Evolutionary conservation across 495 filamentous ascomycete species (phyloP).

Genomic region (Aspergillus campestris): DNA sequence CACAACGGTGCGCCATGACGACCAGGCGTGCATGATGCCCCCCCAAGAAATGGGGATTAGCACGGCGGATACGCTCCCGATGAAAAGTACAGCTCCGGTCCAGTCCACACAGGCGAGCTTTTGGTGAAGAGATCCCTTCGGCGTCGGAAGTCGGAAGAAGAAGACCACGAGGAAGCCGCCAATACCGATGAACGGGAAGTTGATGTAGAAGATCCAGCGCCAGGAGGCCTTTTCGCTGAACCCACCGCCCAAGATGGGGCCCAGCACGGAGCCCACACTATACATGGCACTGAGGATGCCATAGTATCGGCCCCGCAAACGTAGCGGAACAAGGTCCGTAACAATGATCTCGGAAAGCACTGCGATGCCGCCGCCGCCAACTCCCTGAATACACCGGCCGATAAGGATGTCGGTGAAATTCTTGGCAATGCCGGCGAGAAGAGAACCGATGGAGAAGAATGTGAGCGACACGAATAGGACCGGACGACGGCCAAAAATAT

Average conservation of each 20-base stretch:
- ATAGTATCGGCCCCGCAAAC: conserved; percentile 27
- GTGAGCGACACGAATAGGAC: conserved; percentile 30
- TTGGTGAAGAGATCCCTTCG: conserved; percentile 9
- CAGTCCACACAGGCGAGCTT: conserved; percentile 45
- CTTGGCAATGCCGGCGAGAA: conserved; percentile 27
- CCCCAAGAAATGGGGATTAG: conserved; percentile 50
- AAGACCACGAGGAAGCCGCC: conserved; percentile 41
- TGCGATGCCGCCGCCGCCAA: conserved; percentile 26
- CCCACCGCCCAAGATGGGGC: conserved; percentile 28
- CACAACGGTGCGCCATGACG: conserved; percentile 38
- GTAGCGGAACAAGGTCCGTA: conserved; percentile 30
- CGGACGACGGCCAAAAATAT: conserved; percentile 45
- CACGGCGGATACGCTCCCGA: conserved; percentile 33
- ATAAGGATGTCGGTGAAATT: conserved; percentile 25
- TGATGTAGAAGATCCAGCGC: conserved; percentile 64
- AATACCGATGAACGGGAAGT: conserved; percentile 46
- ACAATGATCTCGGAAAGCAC: conserved; percentile 26
- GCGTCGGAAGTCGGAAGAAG: conserved; percentile 29
- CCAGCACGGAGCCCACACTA: conserved; percentile 21
- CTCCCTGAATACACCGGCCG: conserved; percentile 26
- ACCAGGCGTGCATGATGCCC: conserved; percentile 47
- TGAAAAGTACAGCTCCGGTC: conserved; percentile 45
- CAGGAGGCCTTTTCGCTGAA: conserved; percentile 34
- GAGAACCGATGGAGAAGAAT: conserved; percentile 36
- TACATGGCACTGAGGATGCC: conserved; percentile 18